Evolutionary conservation across 1,284 basidiomycete genomes (phyloP).

Genomic region (Uromyces viciae-fabae): DNA sequence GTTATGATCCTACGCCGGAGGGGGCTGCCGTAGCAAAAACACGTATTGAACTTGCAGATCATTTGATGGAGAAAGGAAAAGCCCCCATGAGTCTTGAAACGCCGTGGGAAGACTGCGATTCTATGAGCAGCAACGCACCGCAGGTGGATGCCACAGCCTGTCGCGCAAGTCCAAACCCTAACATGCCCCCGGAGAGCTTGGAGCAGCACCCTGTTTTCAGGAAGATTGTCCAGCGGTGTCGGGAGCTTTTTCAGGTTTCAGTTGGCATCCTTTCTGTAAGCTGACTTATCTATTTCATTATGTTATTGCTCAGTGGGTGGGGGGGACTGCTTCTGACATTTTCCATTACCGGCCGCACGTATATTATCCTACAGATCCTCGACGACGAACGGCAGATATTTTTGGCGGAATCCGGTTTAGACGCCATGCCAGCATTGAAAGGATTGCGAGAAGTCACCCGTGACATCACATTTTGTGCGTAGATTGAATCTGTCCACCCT

Average conservation of each 20-base stretch:
- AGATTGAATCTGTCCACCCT: neutral
- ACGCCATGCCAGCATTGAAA: too few relatives aligned
- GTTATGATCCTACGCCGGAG: constrained; percentile 30
- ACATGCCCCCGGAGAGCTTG: constrained; percentile 34
- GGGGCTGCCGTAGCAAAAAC: neutral
- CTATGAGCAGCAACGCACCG: neutral
- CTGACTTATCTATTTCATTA: neutral
- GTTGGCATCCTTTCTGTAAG: constrained; percentile 50
- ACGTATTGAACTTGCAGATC: constrained; percentile 13
- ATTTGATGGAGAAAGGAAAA: constrained; percentile 28
- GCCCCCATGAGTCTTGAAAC: constrained; percentile 14
- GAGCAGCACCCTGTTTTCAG: constrained; percentile 48
- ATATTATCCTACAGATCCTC: constrained; percentile 35
- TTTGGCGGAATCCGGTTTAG: constrained; percentile 47
- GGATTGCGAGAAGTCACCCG: constrained; percentile 21
- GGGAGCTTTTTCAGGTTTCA: constrained; percentile 48
- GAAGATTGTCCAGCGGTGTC: constrained; percentile 49
- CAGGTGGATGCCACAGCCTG: neutral
- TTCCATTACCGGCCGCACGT: too few relatives aligned
- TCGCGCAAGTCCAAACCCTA: neutral
- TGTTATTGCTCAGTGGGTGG: neutral
- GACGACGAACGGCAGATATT: constrained; percentile 51
- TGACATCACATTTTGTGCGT: constrained; percentile 30
- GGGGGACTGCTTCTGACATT: too few relatives aligned
- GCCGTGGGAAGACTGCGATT: constrained; percentile 35